phyloP scores from a whole-genome alignment of 2,329 filamentous ascomycete species.

The Thyridium curvatum region DNA sequence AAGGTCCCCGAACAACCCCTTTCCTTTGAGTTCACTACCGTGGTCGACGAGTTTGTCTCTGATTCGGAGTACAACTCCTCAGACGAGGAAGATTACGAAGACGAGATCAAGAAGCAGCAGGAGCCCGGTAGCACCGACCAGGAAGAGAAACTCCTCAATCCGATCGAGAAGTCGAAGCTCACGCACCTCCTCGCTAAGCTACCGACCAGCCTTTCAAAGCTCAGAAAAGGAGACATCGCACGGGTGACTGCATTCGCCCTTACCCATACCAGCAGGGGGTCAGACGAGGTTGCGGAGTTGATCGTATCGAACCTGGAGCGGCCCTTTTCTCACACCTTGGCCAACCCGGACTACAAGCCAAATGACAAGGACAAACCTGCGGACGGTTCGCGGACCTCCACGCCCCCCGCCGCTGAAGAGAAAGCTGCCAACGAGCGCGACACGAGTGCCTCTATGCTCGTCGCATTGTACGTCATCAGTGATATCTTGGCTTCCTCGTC shows the following conservation, averaged over 20 bases:
- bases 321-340: conserved; percentile 67
- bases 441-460: conserved; percentile 65
- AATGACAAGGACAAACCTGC: conserved; percentile 27
- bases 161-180: conserved; percentile 77
- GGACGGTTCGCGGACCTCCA: conserved; percentile 28
- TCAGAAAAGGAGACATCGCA: conserved; percentile 81
- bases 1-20: conserved; percentile 64
- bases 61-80: conserved; percentile 83
- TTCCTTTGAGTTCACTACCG: conserved; percentile 75
- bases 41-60: conserved; percentile 71
- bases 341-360: conserved; percentile 52
- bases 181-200: conserved; percentile 78
- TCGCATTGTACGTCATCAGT: conserved; percentile 70
- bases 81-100: conserved; percentile 70
- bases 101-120: conserved; percentile 37
- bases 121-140: conserved; percentile 18
- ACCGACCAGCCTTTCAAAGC: conserved; percentile 65
- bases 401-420: conserved; percentile 27
- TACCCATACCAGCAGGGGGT: conserved; percentile 74
- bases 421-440: conserved; percentile 46
- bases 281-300: conserved; percentile 86
- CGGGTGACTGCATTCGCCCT: conserved; percentile 85
- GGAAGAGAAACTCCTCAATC: conserved; percentile 67
- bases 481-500: conserved; percentile 77
- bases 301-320: conserved; percentile 75